Conservation (phyloP, 1,139 yeast species). For the Pichia sp. region DNA sequence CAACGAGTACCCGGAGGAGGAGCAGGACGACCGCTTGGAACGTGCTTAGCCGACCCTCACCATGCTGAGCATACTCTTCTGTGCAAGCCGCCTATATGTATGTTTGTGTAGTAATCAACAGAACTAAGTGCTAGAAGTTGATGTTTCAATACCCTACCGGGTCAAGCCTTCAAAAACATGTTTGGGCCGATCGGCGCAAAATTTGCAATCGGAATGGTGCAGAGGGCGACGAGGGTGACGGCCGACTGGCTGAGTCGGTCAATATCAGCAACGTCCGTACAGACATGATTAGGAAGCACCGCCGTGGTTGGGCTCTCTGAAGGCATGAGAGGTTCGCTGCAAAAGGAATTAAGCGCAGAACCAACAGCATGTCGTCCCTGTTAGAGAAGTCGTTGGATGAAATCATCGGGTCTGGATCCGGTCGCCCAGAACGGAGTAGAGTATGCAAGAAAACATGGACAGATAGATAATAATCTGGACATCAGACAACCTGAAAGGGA, state of each 20-base stretch:
- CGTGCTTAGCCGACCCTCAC: not conserved
- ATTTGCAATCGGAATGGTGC: not conserved
- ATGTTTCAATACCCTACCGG: too few species aligned
- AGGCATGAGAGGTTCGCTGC: too few species aligned
- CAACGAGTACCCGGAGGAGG: conserved; percentile 31
- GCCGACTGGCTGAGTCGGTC: not conserved
- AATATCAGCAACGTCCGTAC: not conserved
- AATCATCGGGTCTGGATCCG: conserved; percentile 36
- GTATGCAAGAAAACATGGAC: conserved; percentile 4
- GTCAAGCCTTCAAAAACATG: conserved; percentile 1
- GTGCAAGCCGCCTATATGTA: not conserved
- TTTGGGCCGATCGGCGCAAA: conserved; percentile 7
- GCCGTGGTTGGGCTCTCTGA: too few species aligned
- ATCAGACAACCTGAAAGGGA: too few species aligned
- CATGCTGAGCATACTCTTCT: not conserved
- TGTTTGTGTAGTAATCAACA: not conserved
- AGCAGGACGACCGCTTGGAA: not conserved
- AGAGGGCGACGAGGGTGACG: not conserved
- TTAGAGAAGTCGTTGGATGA: conserved; percentile 59
- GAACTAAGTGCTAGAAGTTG: too few species aligned
- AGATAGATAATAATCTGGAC: too few species aligned
- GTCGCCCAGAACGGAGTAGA: not conserved
- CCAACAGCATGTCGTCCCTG: conserved; percentile 29
- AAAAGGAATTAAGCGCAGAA: too few species aligned
- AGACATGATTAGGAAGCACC: too few species aligned